Evolutionary conservation across 208 protist species (phyloP), one percentile per base, ranked within the genome.

Genomic region (Willaertia magna): DNA sequence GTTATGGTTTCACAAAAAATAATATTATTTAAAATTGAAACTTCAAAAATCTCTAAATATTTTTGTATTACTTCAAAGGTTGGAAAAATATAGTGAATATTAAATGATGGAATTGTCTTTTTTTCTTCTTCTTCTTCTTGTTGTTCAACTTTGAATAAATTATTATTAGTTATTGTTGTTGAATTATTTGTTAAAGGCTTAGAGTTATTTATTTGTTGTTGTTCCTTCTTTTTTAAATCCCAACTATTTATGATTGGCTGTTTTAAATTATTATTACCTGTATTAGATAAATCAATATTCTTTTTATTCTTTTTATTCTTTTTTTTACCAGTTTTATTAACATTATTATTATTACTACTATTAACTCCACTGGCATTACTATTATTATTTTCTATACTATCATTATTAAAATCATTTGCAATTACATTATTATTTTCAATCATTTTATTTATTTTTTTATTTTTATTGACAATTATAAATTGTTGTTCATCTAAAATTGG

Each of bases 1-100:
- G 40, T 55, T 18, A 52, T 16, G 3, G 76, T 82, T 40, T 82
- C 76, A 52, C 76, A 82, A 20, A 82, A 82, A 20, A 82, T 52
- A 44, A 82, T 40, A 40, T 82, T 82, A 18, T 48, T 34, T 16
- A 42, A 26, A 0, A 26, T 1, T 16, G 39, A 42, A 1, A 52
- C 75, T 79, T 79, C 42, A 42, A 82, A 52, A 22, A 82, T 55
- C 11, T 82, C 76, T 20, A 52, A 52, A 82, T 82, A 82, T 40
- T 82, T 82, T 18, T 55, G 42, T 7, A 40, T 42, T 30, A 52
- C 20, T 22, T 82, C 76, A 47, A 43, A 4, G 1, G 76, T 52
- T 82, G 76, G 76, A 22, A 82, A 40, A 40, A 82, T 9, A 52
- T 82, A 82, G 20, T 82, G 76, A 12, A 40, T 1, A 46, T 16